Evolutionary conservation across 2,329 filamentous ascomycete genomes (phyloP), one percentile per base, ranked within the genome.

Genomic region (Colletotrichum musicola): DNA sequence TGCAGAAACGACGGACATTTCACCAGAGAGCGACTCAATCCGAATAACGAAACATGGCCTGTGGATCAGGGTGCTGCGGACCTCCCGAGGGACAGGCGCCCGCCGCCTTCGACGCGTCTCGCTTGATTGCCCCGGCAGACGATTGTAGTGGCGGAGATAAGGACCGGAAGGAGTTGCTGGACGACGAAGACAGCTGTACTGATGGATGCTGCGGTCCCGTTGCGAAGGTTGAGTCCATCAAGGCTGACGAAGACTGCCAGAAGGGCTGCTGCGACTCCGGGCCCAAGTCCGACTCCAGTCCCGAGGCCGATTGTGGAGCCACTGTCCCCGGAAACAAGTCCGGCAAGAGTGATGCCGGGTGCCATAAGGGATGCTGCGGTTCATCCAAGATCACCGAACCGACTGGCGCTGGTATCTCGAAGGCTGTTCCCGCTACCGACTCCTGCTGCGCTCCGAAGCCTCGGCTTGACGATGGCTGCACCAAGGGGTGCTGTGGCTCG

Each of bases 211-310:
- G 51, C 16, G 16, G 27, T n/a, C n/a, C 12, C 25, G 10, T 20
- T 16, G 18, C 30, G 10, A 27, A 13, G 2, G 6, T n/a, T 18
- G 51, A 35, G 18, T 10, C 5, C 49, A 5, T 6, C 6, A 27
- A 4, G 10, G 14, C 13, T 3, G 16, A 27, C 6, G 27, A 18
- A 10, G 54, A 27, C 22, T 68, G 51, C 53, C 22, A 42, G 18
- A 49, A 55, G 16, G 51, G 50, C 27, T 62, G 59, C 35, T 62
- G 59, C 59, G 38, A 14, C 5, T 51, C 47, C 13, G 30, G 18
- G 14, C 6, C 18, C 12, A 27, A 40, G 14, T 35, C 30, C 30
- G 30, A 7, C 30, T 10, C 30, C 30, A 9, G 30, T 35, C 7
- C 13, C 13, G 13, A n/a, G 6, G 57, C 40, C 16, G 40, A 42